phyloP scores from a whole-genome alignment of 768 basidiomycete genomes.

The Panaeolus cyanescens region DNA sequence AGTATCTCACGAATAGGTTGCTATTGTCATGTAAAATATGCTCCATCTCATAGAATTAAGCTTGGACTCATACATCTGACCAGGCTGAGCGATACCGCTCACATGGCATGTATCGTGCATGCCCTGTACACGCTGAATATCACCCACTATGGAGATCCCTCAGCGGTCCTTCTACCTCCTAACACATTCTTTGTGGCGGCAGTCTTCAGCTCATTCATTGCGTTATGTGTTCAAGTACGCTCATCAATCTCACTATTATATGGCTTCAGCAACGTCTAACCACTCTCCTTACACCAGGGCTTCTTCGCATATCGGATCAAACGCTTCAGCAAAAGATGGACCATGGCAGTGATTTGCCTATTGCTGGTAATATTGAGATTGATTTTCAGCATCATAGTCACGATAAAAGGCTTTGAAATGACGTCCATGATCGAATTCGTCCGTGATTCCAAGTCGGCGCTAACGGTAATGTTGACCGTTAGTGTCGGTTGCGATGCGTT shows the following conservation, averaged over 20 bases:
- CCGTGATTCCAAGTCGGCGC: slow-evolving; percentile 3
- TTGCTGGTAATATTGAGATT: background rate
- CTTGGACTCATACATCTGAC: too few species aligned
- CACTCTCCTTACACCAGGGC: too few species aligned
- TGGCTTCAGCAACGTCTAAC: too few species aligned
- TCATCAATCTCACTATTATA: background rate
- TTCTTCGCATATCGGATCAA: slow-evolving; percentile 9
- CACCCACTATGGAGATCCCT: slow-evolving; percentile 3
- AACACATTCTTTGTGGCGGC: slow-evolving; percentile 2
- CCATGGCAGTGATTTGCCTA: slow-evolving; percentile 7
- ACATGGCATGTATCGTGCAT: slow-evolving; percentile 11
- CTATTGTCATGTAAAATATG: too few species aligned
- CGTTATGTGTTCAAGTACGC: slow-evolving; percentile 6
- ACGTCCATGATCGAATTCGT: background rate
- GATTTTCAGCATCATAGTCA: background rate
- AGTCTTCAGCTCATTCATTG: slow-evolving; percentile 7
- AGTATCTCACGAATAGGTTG: too few species aligned
- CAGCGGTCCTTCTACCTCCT: background rate
- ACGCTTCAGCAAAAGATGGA: background rate
- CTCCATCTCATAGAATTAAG: too few species aligned
- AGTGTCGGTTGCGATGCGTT: slow-evolving; percentile 5
- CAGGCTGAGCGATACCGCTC: slow-evolving; percentile 13
- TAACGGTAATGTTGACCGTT: background rate
- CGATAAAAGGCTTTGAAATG: background rate
- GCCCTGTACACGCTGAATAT: slow-evolving; percentile 3